Evolutionary conservation across 139 green algal genomes (phyloP), one percentile per base, ranked within the genome.

Genomic region (Chlamydomonas incerta): DNA sequence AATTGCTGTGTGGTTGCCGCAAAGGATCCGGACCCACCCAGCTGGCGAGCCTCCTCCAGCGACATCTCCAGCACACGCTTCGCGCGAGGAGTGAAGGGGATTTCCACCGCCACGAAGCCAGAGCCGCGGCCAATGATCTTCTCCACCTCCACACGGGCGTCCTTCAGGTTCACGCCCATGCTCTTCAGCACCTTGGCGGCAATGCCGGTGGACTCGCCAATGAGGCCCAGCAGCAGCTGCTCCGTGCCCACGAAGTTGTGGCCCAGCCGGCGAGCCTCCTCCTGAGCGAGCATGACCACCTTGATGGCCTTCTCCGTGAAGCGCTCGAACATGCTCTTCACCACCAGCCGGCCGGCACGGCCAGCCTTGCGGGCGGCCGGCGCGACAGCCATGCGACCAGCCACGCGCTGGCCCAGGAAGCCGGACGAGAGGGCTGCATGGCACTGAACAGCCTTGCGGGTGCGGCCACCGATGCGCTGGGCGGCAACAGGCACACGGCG

Each of bases 231-330:
- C 82, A 99, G 94, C 72, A 99, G 97, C 95, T 99, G 98, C 93
- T 99, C 98, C 24, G 98, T 99, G 70, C 98, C 98, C 74, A 99
- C 98, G 88, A 99, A 99, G 91, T 99, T 99, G 94, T 99, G 98
- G 80, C 98, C 95, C 62, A 98, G 91, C 2, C 97, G 82, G 50
- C 98, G 91, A 0, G 97, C 96, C 93, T 99, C 98, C 92, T 99
- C 98, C 88, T 99, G 98, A 4, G 98, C 97, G 0, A 99, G 94
- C 98, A 99, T 99, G 46, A 99, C 97, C 55, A 98, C 96, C 89
- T 98, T 96, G 70, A 95, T 91, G 47, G 91, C 90, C 89, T 98
- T 98, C 90, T 99, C 97, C 0, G 97, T 99, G 91, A 99, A 99
- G 50, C 97, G 93, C 93, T 99, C 96, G 74, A 99, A 99, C 97